Evolutionary conservation across 2,329 filamentous ascomycete species (phyloP).

Genomic region (Monosporascus sp.): DNA sequence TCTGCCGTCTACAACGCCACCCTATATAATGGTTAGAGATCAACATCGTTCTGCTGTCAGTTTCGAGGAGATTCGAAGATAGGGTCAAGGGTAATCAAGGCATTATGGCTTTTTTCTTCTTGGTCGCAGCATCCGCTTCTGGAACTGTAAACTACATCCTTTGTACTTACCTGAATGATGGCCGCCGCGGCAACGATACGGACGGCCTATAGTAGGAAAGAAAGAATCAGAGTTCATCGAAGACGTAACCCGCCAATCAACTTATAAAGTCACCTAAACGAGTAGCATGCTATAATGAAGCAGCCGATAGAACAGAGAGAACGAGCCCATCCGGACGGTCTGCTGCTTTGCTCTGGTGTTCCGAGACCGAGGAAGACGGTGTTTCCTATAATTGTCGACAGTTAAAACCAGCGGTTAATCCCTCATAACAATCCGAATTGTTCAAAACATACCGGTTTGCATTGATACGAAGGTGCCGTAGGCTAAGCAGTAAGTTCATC

Average conservation of each 20-base stretch:
- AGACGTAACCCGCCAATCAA: conserved; percentile 20
- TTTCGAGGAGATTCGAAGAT: no score
- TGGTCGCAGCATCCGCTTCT: no score
- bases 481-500: conserved; percentile 16
- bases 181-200: conserved; percentile 19
- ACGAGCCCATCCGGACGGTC: conserved; percentile 35
- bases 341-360: conserved; percentile 33
- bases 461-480: conserved; percentile 38
- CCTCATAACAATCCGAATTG: not conserved
- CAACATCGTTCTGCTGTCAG: no score
- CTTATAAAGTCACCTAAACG: conserved; percentile 31
- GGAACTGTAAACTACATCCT: no score
- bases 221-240: conserved; percentile 20
- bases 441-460: conserved; percentile 25
- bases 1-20: conserved; percentile 21
- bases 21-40: conserved; percentile 5
- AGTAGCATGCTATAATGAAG: conserved; percentile 33
- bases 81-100: no score
- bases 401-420: not conserved
- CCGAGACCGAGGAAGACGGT: conserved; percentile 38
- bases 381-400: conserved; percentile 25
- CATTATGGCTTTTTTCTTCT: no score
- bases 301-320: conserved; percentile 37
- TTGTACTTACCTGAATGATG: conserved; percentile 9
- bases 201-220: conserved; percentile 22